phyloP scores from a whole-genome alignment of 345 rosid species.

The Viola odorata region DNA sequence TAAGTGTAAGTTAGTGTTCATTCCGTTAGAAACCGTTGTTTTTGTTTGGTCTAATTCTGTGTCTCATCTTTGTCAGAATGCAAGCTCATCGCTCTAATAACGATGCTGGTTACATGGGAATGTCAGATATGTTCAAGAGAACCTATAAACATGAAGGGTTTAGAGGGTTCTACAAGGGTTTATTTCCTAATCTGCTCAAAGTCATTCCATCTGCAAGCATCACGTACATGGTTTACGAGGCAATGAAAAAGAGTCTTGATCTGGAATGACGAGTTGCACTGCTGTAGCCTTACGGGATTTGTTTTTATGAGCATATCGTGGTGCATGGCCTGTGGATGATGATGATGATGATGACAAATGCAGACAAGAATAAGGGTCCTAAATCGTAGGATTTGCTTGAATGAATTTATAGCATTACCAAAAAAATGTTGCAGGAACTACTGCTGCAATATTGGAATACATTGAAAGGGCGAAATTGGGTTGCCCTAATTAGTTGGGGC shows the following conservation, averaged over 20 bases:
- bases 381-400: background rate
- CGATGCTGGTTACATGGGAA: slow-evolving; percentile 48
- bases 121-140: slow-evolving; percentile 72
- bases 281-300: background rate
- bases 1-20: slow-evolving; percentile 7
- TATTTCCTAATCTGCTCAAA: slow-evolving; percentile 79
- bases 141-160: slow-evolving; percentile 65
- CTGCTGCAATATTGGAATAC: background rate
- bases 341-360: background rate
- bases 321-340: background rate
- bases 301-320: background rate
- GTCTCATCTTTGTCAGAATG: slow-evolving; percentile 44
- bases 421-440: background rate
- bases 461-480: background rate
- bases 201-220: slow-evolving; percentile 52
- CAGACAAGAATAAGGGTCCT: background rate
- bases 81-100: slow-evolving; percentile 64
- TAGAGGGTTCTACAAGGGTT: slow-evolving; percentile 77
- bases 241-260: slow-evolving; percentile 74
- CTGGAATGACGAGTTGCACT: slow-evolving; percentile 29
- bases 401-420: background rate
- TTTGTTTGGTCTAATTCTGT: background rate
- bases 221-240: slow-evolving; percentile 63
- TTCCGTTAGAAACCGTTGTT: background rate
- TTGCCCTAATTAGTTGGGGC: background rate